Percentiles rank a stretch among this genome's conserved stretches.
phyloP scores from a whole-genome alignment of 441 rosid genomes.

The Oxalis stricta region DNA sequence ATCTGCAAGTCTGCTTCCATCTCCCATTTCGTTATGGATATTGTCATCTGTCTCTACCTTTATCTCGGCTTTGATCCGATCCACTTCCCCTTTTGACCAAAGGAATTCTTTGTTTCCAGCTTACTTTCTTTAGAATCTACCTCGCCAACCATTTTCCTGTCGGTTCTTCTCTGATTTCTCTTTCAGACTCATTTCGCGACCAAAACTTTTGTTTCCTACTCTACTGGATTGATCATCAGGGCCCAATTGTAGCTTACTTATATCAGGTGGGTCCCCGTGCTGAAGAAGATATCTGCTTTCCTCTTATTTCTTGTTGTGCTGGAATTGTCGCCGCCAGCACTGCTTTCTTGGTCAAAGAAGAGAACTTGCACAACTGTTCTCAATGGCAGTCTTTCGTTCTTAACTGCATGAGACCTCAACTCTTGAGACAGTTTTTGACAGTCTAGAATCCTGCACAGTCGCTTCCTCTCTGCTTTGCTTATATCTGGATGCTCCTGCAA shows the following conservation, averaged over 20 bases:
- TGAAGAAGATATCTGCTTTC: conserved; percentile 17
- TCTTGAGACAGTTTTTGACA: conserved; percentile 83
- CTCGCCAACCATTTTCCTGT: conserved; percentile 20
- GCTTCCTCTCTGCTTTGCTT: conserved; percentile 70
- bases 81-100: conserved; percentile 23
- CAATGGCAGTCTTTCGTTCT: conserved; percentile 84
- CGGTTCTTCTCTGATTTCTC: conserved; percentile 19
- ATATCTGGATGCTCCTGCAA: conserved; percentile 82
- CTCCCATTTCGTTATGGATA: not conserved
- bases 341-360: conserved; percentile 76
- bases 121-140: conserved; percentile 17
- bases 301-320: conserved; percentile 21
- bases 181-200: conserved; percentile 16
- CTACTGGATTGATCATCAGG: conserved; percentile 7
- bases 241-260: conserved; percentile 27
- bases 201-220: too few species aligned
- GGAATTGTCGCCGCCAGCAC: conserved; percentile 25
- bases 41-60: conserved; percentile 35
- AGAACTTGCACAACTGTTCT: conserved; percentile 92
- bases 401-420: conserved; percentile 82
- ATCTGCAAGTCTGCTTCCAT: not conserved
- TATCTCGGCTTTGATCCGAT: conserved; percentile 29
- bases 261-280: conserved; percentile 10
- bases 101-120: conserved; percentile 16
- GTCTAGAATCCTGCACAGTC: conserved; percentile 68